Conservation (phyloP, 2,329 filamentous ascomycete genomes). For the Thielaviopsis ethacetica region DNA sequence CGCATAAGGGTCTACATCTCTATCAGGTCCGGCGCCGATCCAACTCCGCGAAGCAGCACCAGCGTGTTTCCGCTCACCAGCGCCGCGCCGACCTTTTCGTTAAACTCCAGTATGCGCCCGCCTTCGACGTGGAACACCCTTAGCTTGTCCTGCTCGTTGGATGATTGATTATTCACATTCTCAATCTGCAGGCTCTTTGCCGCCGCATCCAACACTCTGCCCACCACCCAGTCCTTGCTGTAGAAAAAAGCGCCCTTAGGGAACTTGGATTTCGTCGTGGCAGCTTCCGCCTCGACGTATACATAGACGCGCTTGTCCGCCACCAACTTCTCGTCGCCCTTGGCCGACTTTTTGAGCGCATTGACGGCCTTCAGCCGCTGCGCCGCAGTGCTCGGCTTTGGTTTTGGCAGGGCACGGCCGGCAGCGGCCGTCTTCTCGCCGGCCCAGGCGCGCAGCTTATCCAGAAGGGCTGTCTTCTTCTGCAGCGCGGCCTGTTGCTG, state of each 20-base stretch:
- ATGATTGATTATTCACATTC: constrained; percentile 68
- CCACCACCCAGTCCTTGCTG: constrained; percentile 76
- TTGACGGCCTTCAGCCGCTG: constrained; percentile 55
- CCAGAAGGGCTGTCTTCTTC: constrained; percentile 53
- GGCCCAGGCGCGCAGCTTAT: constrained; percentile 66
- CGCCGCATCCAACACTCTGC: constrained; percentile 62
- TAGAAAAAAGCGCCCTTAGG: constrained; percentile 72
- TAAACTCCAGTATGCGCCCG: constrained; percentile 71
- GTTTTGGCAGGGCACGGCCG: constrained; percentile 41
- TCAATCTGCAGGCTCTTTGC: constrained; percentile 62
- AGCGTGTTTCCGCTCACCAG: constrained; percentile 77
- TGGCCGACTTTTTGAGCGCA: constrained; percentile 69
- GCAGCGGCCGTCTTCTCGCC: constrained; percentile 52
- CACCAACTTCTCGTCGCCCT: constrained; percentile 72
- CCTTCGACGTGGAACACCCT: constrained; percentile 88
- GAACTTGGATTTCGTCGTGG: constrained; percentile 68
- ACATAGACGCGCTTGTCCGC: constrained; percentile 79
- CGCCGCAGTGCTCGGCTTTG: constrained; percentile 45
- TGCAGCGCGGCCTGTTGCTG: constrained; percentile 41
- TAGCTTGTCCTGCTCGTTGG: constrained; percentile 61
- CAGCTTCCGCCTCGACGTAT: constrained; percentile 76
- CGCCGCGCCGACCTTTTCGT: constrained; percentile 61
- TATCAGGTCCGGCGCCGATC: constrained; percentile 60
- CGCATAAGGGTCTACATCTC: constrained; percentile 18
- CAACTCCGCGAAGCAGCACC: constrained; percentile 72